Base-by-base conservation (phyloP, 805 yeast species). In the Brettanomyces sp. region DNA sequence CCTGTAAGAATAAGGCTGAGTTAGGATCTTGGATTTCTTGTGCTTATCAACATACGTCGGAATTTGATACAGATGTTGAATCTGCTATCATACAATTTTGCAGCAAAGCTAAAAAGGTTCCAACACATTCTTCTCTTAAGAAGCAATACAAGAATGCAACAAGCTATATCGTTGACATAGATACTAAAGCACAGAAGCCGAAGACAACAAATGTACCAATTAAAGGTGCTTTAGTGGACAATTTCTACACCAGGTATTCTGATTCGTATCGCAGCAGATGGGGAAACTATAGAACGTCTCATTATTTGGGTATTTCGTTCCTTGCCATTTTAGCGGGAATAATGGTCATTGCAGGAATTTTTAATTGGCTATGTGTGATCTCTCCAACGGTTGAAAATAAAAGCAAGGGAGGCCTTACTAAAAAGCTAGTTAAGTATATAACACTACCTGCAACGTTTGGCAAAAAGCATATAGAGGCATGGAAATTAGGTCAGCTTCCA, bases 291-390 rank as follows among this genome's bases (percentile, higher is more conserved):
- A 68, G 67, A 45, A 62, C 62, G 22, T 73, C 80, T 3, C 66
- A 74, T 28, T 66, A 61, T 48, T 60, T 72, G 54, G 82, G 76
- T 38, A 62, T 69, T 12, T 77, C 69, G 2, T 50, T 70, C 35
- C 46, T 79, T 22, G 72, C 74, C 0, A 76, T 71, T 51, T 76
- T 81, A 80, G 72, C 64, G 4, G 43, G 65, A 1, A 60, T 79
- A 37, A 53, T 75, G 45, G 38, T 77, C 1, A 28, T 70, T 23
- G 67, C 75, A 3, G 68, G 69, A 2, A 21, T 74, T 13, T 54
- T 60, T 39, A 71, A 75, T 49, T 71, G 77, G 73, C 32, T 60
- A 4, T 53, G 59, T 34, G 56, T 62, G 39, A 48, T 74, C 23
- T 64, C 67, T 25, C 80, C 80, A 3, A 48, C 58, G 1, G 41